A percentile compares a stretch with the other conserved stretches of the same genome.
phyloP scores from a whole-genome alignment of 352 stramenopile genomes.

The Blastocystis sp. region DNA sequence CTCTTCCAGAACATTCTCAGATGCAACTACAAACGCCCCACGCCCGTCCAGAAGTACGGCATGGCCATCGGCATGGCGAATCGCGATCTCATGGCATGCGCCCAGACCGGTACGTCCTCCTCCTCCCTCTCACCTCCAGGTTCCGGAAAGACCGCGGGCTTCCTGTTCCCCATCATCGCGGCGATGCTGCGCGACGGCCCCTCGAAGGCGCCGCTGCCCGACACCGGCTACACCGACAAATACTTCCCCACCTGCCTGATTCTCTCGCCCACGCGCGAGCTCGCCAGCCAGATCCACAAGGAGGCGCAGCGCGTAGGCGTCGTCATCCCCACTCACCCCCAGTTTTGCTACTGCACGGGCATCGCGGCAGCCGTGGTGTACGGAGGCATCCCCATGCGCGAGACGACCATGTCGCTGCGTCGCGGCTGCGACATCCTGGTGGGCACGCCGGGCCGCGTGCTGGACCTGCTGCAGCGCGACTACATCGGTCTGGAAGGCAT shows the following conservation, averaged over 20 bases:
- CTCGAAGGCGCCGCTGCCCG: slow-evolving; percentile 72
- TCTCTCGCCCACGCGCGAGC: slow-evolving; percentile 90
- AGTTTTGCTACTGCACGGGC: slow-evolving; percentile 94
- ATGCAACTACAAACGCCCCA: slow-evolving; percentile 93
- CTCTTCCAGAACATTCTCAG: slow-evolving; percentile 88
- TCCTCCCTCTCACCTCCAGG: slow-evolving; percentile 76
- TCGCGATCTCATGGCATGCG: slow-evolving; percentile 97
- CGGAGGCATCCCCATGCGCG: slow-evolving; percentile 87
- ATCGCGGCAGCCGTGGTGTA: slow-evolving; percentile 92
- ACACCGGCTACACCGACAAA: slow-evolving; percentile 77
- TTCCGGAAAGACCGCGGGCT: slow-evolving; percentile 93
- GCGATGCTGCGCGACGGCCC: slow-evolving; percentile 88
- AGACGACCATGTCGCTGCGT: slow-evolving; percentile 83
- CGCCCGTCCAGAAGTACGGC: slow-evolving; percentile 98
- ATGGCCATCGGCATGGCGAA: slow-evolving; percentile 91
- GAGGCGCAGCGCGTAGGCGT: slow-evolving; percentile 81
- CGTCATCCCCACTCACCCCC: slow-evolving; percentile 40
- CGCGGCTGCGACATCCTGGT: slow-evolving; percentile 94
- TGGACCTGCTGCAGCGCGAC: slow-evolving; percentile 93
- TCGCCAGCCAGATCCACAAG: slow-evolving; percentile 92
- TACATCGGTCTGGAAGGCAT: slow-evolving; percentile 88
- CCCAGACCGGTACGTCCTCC: slow-evolving; percentile 85
- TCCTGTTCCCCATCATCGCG: slow-evolving; percentile 95
- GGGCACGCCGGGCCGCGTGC: slow-evolving; percentile 92
- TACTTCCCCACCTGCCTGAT: slow-evolving; percentile 89